These are phyloP conservation scores for Pythium dissotocum DNA, from an alignment of 352 stramenopile species.

Conservation along the genomic window DNA sequence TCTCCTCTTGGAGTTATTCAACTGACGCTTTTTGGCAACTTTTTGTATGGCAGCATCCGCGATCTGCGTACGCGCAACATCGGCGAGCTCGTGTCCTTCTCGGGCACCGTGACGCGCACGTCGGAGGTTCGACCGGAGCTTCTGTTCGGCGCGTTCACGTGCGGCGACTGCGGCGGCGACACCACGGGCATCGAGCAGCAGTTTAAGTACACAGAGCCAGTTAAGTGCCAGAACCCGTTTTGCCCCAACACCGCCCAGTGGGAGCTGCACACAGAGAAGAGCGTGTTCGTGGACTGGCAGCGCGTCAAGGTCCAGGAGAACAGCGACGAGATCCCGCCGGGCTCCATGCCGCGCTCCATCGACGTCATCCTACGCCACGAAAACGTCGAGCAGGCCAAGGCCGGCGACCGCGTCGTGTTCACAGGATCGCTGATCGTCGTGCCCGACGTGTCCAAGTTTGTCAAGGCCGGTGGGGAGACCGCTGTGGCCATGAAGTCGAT, in stretches of 20 bases:
- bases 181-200: slow-evolving; percentile 95
- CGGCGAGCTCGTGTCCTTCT: slow-evolving; percentile 92
- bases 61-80: slow-evolving; percentile 93
- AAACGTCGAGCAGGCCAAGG: slow-evolving; percentile 97
- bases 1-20: slow-evolving; percentile 22
- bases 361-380: slow-evolving; percentile 98
- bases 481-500: slow-evolving; percentile 54
- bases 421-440: slow-evolving; percentile 95
- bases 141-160: slow-evolving; percentile 94
- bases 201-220: slow-evolving; percentile 97
- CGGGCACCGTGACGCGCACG: slow-evolving; percentile 96
- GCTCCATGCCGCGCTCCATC: slow-evolving; percentile 96
- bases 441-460: slow-evolving; percentile 94
- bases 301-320: slow-evolving; percentile 98
- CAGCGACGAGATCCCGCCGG: slow-evolving; percentile 97
- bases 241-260: slow-evolving; percentile 91
- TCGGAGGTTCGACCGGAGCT: slow-evolving; percentile 98
- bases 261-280: slow-evolving; percentile 90
- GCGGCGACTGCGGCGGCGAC: slow-evolving; percentile 92
- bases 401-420: slow-evolving; percentile 95
- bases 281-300: slow-evolving; percentile 99
- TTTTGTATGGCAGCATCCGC: slow-evolving; percentile 70
- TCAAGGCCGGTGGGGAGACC: slow-evolving; percentile 62
- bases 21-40: neutral
- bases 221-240: slow-evolving; percentile 95